Evolutionary conservation across 768 basidiomycete species (phyloP).

Genomic region (Boletellus sp.): DNA sequence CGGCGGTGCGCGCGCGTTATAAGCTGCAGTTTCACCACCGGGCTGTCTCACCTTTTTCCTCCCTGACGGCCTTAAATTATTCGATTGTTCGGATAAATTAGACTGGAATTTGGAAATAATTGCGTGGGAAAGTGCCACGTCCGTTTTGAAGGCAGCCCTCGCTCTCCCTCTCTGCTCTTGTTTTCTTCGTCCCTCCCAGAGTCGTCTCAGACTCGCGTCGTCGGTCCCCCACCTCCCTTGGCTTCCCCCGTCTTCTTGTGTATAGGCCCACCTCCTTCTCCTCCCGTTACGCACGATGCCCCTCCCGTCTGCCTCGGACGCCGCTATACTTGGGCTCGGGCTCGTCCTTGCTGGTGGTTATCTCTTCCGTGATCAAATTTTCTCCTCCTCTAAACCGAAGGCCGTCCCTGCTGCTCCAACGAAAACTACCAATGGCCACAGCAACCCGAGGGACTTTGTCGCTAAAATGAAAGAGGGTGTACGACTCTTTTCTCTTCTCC

Average conservation of each 20-base stretch:
- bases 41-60: no score
- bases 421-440: constrained; percentile 55
- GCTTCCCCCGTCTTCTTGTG: neutral
- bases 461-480: constrained; percentile 93
- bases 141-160: constrained; percentile 26
- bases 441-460: constrained; percentile 92
- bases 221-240: neutral
- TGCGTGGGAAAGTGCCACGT: constrained; percentile 39
- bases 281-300: constrained; percentile 43
- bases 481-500: constrained; percentile 30
- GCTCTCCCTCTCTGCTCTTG: constrained; percentile 11
- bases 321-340: constrained; percentile 68
- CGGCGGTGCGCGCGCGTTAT: neutral
- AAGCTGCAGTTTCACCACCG: neutral
- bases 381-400: constrained; percentile 63
- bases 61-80: neutral
- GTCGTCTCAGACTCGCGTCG: neutral
- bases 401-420: constrained; percentile 44
- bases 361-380: constrained; percentile 81
- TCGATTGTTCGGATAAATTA: constrained; percentile 19
- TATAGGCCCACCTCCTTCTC: neutral
- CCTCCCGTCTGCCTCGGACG: constrained; percentile 63
- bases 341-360: constrained; percentile 73
- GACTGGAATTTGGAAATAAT: constrained; percentile 26
- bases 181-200: constrained; percentile 6